Conservation (phyloP, 495 filamentous ascomycete species). For the Cetradonia linearis region DNA sequence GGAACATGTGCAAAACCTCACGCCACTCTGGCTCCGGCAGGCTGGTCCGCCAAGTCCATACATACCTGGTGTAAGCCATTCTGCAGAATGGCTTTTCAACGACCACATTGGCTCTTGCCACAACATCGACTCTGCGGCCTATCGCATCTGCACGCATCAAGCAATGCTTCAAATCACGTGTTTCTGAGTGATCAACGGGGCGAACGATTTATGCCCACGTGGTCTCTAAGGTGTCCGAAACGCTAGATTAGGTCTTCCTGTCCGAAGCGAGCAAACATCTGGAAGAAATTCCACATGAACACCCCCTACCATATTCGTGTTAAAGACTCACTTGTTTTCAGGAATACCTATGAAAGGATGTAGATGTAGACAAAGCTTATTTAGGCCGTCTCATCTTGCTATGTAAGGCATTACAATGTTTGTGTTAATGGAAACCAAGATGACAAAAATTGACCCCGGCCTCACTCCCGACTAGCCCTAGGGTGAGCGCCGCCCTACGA, state of each 20-base stretch:
- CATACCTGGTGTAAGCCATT: neutral
- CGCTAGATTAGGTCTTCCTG: neutral
- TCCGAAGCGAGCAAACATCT: neutral
- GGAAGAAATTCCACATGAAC: neutral
- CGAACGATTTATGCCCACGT: neutral
- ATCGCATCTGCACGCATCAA: neutral
- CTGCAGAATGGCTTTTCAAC: neutral
- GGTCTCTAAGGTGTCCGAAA: neutral
- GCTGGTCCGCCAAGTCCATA: neutral
- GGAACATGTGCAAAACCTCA: neutral
- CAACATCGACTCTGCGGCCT: neutral
- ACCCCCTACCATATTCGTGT: neutral
- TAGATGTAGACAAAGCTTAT: neutral
- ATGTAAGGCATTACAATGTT: neutral
- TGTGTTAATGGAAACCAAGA: neutral
- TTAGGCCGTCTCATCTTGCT: neutral
- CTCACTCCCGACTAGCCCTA: too few relatives aligned
- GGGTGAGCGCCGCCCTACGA: too few relatives aligned
- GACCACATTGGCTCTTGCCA: neutral
- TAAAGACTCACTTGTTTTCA: neutral
- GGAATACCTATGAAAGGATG: neutral
- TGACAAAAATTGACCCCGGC: too few relatives aligned
- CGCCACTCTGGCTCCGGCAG: neutral
- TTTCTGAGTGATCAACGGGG: neutral
- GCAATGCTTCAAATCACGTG: neutral